phyloP scores from a whole-genome alignment of 1,284 basidiomycete species.

The Polyporus tsugae region DNA sequence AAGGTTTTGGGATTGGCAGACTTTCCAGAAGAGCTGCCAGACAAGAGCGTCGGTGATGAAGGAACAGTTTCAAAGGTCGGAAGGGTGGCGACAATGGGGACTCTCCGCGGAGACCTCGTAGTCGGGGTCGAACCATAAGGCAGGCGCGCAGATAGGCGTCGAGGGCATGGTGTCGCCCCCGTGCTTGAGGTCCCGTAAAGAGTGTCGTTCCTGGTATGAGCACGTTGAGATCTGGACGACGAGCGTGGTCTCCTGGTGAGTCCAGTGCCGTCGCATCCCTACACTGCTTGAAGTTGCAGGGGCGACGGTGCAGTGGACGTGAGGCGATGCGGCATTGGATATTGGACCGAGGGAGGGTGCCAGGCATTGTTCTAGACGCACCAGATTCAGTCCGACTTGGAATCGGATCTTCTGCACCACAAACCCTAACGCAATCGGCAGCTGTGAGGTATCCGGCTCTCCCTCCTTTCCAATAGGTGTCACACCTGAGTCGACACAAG shows the following conservation, averaged over 20 bases:
- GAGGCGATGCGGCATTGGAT: background rate
- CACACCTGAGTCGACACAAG: background rate
- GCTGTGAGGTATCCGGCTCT: background rate
- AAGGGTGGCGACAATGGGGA: background rate
- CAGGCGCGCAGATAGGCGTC: background rate
- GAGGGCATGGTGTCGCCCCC: background rate
- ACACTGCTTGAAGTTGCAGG: background rate
- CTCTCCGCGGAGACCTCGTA: background rate
- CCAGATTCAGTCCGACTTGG: background rate
- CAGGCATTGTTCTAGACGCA: background rate
- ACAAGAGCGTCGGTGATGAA: background rate
- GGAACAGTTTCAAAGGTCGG: background rate
- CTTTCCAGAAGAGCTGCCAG: background rate
- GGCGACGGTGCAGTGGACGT: background rate
- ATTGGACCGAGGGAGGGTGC: background rate
- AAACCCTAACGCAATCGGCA: background rate
- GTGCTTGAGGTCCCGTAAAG: background rate
- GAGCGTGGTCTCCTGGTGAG: background rate
- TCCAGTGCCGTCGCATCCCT: background rate
- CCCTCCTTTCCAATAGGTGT: background rate
- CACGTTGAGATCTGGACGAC: background rate
- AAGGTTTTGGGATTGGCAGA: background rate
- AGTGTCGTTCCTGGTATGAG: background rate
- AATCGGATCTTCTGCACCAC: constrained; percentile 1
- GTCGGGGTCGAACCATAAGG: background rate